A percentile compares a stretch with the other conserved stretches of the same genome.
Conservation (phyloP, 192 early-diverging fungal species). For the Podila clonocystis region DNA sequence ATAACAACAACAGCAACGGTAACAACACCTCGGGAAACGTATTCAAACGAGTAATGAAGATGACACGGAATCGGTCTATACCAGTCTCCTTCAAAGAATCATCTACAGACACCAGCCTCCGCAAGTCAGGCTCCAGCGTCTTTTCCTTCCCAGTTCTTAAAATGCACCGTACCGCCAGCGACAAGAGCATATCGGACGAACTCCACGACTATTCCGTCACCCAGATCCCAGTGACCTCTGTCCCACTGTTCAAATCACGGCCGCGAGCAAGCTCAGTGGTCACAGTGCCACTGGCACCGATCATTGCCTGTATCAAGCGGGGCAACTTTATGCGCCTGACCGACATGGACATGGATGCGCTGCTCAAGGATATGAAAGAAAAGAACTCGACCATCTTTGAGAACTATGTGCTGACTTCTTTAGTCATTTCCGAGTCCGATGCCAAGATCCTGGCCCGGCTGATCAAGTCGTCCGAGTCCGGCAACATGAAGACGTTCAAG, state of each 20-base stretch:
- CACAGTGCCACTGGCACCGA: not conserved
- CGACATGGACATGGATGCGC: slow-evolving; percentile 15
- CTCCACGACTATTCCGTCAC: not conserved
- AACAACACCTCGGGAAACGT: not conserved
- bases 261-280: not conserved
- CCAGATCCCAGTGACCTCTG: not conserved
- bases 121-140: slow-evolving; percentile 5
- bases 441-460: slow-evolving; percentile 31
- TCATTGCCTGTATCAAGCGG: slow-evolving; percentile 21
- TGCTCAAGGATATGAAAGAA: slow-evolving; percentile 21
- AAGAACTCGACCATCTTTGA: slow-evolving; percentile 33
- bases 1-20: not conserved
- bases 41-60: slow-evolving; percentile 1
- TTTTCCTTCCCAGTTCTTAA: slow-evolving; percentile 17
- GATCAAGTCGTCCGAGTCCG: slow-evolving; percentile 26
- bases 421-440: slow-evolving; percentile 28
- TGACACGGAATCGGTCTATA: slow-evolving; percentile 23
- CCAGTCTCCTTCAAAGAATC: slow-evolving; percentile 1
- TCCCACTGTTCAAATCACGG: not conserved
- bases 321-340: slow-evolving; percentile 37
- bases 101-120: not conserved
- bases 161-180: not conserved
- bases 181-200: not conserved
- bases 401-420: slow-evolving; percentile 15
- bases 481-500: slow-evolving; percentile 41